Evolutionary conservation across 176 grass and related monocot genomes (phyloP), one percentile per base, ranked within the genome.

Genomic region (Echinochloa phyllopogon): DNA sequence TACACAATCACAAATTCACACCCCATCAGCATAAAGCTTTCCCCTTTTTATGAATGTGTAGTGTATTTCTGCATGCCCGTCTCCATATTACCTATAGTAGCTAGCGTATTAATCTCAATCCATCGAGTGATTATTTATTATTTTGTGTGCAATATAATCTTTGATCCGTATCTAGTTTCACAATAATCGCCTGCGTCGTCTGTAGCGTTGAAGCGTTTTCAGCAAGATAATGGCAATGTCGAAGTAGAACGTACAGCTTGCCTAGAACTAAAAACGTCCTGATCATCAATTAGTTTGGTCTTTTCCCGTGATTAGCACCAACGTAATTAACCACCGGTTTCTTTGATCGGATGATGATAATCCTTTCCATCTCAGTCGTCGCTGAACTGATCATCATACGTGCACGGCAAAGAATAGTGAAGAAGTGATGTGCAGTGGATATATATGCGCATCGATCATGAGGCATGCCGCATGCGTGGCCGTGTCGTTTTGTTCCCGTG

Each of bases 401-500:
- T 66, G 45, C 18, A 39, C 43, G 9, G 33, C 29, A 41, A 40
- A 53, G 56, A 51, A 65, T 43, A 44, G 51, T 23, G 43, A 21
- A 13, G 18, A 21, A 13, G 18, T 3, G 48, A 13, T 10, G 6
- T 6, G 3, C 8, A 4, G 21, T 23, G 21, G 29, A 33, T 70
- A 41, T 38, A 69, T 63, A 71, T 51, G 13, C 14, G 27, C 5
- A 23, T 7, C 3, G 11, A 14, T 55, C 57, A 65, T 56, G 65
- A 71, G 40, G 74, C 38, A 51, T 37, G 43, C 65, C 4, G 53
- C 65, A 21, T 68, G 39, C 70, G 83, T 72, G 78, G 78, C 65
- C 48, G 55, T 56, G 50, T 90, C 78, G 71, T 90, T 47, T 86
- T 47, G 24, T 24, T 51, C 10, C 6, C 6, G 55, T n/a, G 72